Evolutionary conservation across 2,329 filamentous ascomycete species (phyloP).

Genomic region (Ramularia endophylla): DNA sequence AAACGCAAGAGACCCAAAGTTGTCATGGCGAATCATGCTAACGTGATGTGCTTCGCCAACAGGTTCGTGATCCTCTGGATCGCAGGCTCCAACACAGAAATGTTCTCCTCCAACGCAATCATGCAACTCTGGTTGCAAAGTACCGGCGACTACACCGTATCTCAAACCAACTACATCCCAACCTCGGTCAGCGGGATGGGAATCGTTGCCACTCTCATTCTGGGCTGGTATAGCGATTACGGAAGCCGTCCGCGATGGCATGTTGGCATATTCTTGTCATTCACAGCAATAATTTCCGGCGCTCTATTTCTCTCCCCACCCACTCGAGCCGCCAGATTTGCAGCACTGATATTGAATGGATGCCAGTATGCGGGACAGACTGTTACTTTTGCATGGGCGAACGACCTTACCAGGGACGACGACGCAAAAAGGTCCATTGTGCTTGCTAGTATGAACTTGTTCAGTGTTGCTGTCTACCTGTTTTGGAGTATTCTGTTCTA

Average conservation of each 20-base stretch:
- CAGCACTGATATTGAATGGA: constrained; percentile 22
- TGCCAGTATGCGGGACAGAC: constrained; percentile 24
- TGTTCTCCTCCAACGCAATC: constrained; percentile 24
- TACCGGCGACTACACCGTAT: constrained; percentile 18
- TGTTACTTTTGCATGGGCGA: constrained; percentile 25
- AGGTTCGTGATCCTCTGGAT: constrained; percentile 26
- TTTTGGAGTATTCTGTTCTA: constrained; percentile 27
- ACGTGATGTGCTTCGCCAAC: too few species aligned
- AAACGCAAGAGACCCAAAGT: too few species aligned
- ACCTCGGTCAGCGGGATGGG: constrained; percentile 22
- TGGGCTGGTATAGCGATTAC: constrained; percentile 26
- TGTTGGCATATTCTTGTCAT: constrained; percentile 22
- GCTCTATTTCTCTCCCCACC: constrained; percentile 20
- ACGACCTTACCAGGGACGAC: constrained; percentile 20
- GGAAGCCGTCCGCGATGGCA: constrained; percentile 20
- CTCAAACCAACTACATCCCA: constrained; percentile 24
- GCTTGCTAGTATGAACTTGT: constrained; percentile 25
- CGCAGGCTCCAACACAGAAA: constrained; percentile 24
- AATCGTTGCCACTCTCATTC: constrained; percentile 20
- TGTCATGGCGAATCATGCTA: too few species aligned
- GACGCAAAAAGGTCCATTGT: constrained; percentile 23
- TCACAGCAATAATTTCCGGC: constrained; percentile 23
- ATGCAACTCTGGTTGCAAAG: constrained; percentile 22
- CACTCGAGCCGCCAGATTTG: constrained; percentile 19
- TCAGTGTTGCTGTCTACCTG: constrained; percentile 22